Conservation (phyloP, 257 asterid genomes). For the Penstemon newberryi region DNA sequence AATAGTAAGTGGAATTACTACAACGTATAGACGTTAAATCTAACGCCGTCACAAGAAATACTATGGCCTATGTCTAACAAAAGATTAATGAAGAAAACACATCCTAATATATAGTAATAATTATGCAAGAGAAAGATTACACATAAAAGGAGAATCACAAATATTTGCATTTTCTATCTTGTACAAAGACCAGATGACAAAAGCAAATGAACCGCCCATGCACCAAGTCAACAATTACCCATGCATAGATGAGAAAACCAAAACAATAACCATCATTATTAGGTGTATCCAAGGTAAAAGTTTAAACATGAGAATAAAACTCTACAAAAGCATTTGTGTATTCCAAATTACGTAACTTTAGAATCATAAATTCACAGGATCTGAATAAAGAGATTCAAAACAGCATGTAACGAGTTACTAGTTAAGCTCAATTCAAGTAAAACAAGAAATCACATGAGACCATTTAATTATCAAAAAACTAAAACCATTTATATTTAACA, state of each 20-base stretch:
- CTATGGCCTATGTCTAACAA: constrained; percentile 5
- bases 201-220: neutral
- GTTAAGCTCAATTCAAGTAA: too few relatives aligned
- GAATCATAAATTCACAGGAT: constrained; percentile 4
- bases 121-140: constrained; percentile 1
- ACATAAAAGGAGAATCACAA: neutral
- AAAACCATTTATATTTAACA: too few relatives aligned
- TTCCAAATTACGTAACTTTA: neutral
- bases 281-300: neutral
- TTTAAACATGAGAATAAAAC: constrained; percentile 3
- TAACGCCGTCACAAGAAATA: constrained; percentile 1
- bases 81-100: neutral
- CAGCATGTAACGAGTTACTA: too few relatives aligned
- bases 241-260: neutral
- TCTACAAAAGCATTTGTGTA: neutral
- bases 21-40: neutral
- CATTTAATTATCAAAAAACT: too few relatives aligned
- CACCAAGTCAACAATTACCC: neutral
- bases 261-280: neutral
- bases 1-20: constrained; percentile 8
- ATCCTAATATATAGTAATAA: neutral
- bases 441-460: too few relatives aligned
- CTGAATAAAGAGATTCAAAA: neutral
- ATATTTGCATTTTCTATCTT: neutral
- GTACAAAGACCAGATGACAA: neutral